These are phyloP conservation scores for Bipolaris bicolor DNA, from an alignment of 2,329 filamentous ascomycete genomes.

Conservation along the genomic window DNA sequence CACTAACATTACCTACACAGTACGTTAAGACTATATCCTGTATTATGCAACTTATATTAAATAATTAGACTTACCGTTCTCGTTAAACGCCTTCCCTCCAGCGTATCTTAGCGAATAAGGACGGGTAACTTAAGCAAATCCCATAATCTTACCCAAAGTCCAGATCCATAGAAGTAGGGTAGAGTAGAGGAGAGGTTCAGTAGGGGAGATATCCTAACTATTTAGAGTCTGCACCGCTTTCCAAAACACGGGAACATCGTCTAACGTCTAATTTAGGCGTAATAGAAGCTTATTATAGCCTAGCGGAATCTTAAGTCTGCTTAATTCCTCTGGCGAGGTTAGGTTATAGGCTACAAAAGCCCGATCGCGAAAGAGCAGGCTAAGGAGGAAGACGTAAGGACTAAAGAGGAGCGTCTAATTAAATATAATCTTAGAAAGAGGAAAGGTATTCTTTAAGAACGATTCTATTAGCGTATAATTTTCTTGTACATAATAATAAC, in stretches of 20 bases:
- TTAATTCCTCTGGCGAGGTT: slow-evolving; percentile 43
- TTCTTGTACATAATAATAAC: neutral
- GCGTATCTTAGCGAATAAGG: slow-evolving; percentile 47
- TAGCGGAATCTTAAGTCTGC: slow-evolving; percentile 40
- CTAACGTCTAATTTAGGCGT: slow-evolving; percentile 6
- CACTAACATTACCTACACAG: slow-evolving; percentile 12
- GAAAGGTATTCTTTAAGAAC: slow-evolving; percentile 32
- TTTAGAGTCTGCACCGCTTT: slow-evolving; percentile 28
- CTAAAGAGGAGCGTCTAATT: slow-evolving; percentile 44
- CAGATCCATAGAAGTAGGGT: slow-evolving; percentile 38
- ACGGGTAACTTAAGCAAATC: slow-evolving; percentile 24
- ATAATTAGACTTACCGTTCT: slow-evolving; percentile 40
- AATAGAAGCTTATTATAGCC: slow-evolving; percentile 4
- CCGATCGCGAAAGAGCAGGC: slow-evolving; percentile 32
- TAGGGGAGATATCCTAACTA: slow-evolving; percentile 34
- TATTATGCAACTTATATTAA: neutral
- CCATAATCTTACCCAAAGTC: slow-evolving; percentile 41
- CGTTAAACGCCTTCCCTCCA: slow-evolving; percentile 48
- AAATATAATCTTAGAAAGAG: slow-evolving; percentile 42
- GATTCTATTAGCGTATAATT: neutral
- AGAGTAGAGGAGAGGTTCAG: slow-evolving; percentile 31
- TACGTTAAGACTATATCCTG: slow-evolving; percentile 13
- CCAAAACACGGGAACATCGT: slow-evolving; percentile 17
- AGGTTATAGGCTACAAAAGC: slow-evolving; percentile 26
- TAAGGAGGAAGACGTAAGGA: slow-evolving; percentile 37